Evolutionary conservation across 768 basidiomycete species (phyloP), one percentile per base, ranked within the genome.

Genomic region (Lentinula raphanica): DNA sequence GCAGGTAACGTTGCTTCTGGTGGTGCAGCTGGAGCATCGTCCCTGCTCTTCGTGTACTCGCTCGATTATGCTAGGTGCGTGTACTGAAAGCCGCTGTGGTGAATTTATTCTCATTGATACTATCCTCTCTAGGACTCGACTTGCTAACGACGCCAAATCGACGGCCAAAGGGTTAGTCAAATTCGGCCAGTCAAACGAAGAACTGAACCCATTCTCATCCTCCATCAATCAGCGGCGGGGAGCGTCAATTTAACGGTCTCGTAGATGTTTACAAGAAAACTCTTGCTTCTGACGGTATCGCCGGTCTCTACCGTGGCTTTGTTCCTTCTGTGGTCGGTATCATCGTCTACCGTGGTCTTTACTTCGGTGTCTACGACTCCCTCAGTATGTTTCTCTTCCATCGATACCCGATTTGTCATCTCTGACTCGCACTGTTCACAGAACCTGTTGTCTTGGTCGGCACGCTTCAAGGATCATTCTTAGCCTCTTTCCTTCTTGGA

Each of bases 261-360:
- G 83, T 98, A 63, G 97, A 98, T 71, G 94, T 97, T 63, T 97
- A 97, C 84, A 88, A 72, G 71, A 98, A 98, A 87, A 98, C 96
- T 55, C 87, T 98, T 67, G 94, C 94, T 31, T 86, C 93, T 28
- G 97, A 99, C 71, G 97, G 97, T 87, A 79, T 99, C 67, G 93
- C 90, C 63, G 97, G 97, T 83, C 94, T 99, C 68, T 99, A 98
- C 85, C 94, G 97, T 83, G 97, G 97, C 61, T 98, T 99, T 78
- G 87, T 98, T 57, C 97, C 97, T 63, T 98, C 96, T 60, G 97
- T 99, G 62, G 95, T 94, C 66, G 97, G 97, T 78, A 99, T 99
- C 80, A 87, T 99, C 67, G 96, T 98, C 72, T 98, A 98, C 84
- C 94, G 96, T 79, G 96, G 96, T 86, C 92, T 98, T 71, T 97